phyloP scores from a whole-genome alignment of 2,329 filamentous ascomycete species.

The Pezicula neosporulosa region DNA sequence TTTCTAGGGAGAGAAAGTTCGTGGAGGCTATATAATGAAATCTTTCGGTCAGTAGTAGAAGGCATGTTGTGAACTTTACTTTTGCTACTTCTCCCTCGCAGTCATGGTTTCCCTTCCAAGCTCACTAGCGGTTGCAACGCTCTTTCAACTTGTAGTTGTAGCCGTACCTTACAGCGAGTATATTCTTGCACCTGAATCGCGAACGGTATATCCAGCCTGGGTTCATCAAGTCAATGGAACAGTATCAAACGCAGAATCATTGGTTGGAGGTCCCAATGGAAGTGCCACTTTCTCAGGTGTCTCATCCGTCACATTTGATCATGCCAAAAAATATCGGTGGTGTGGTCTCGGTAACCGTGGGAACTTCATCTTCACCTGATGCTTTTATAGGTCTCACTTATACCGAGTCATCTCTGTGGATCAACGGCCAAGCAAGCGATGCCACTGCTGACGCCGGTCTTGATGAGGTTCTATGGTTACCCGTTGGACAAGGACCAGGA shows the following conservation, averaged over 20 bases:
- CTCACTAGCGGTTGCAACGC: no score
- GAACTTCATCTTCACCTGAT: constrained; percentile 14
- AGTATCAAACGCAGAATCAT: constrained; percentile 19
- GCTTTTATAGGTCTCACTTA: constrained; percentile 36
- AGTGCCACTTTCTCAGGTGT: constrained; percentile 18
- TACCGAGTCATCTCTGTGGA: constrained; percentile 40
- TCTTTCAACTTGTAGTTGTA: not conserved
- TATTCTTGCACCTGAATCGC: constrained; percentile 28
- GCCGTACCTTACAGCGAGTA: constrained; percentile 29
- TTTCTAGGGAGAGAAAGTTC: no score
- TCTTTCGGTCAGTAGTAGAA: no score
- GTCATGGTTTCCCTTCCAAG: no score
- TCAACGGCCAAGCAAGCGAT: constrained; percentile 41
- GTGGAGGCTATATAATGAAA: no score
- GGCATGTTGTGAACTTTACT: no score
- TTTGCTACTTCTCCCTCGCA: no score
- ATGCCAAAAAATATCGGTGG: constrained; percentile 35
- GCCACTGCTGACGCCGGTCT: constrained; percentile 41
- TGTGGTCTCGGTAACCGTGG: constrained; percentile 31
- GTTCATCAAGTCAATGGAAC: constrained; percentile 28
- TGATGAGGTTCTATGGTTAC: constrained; percentile 46
- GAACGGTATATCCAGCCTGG: constrained; percentile 22
- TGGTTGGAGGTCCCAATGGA: constrained; percentile 3
- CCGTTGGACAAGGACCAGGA: constrained; percentile 29
- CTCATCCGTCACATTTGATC: constrained; percentile 36